phyloP scores from a whole-genome alignment of 1,284 basidiomycete genomes.

The Testicularia cyperi region DNA sequence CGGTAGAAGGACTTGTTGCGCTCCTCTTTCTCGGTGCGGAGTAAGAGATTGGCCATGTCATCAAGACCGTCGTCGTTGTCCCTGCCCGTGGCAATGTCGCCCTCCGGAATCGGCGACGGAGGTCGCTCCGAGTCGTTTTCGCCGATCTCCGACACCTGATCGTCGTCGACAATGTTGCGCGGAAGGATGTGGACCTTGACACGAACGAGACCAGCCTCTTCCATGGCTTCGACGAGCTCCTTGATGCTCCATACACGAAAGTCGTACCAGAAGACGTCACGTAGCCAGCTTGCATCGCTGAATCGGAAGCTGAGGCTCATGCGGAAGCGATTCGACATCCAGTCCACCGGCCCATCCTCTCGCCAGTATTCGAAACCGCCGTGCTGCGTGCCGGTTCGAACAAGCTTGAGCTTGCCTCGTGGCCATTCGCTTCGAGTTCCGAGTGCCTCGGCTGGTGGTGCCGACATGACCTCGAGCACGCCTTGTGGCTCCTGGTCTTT shows the following conservation, averaged over 20 bases:
- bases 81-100: too few relatives aligned
- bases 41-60: constrained; percentile 21
- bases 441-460: constrained; percentile 2
- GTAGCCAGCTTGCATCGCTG: constrained; percentile 37
- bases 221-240: constrained; percentile 48
- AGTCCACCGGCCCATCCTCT: constrained; percentile 51
- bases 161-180: constrained; percentile 20
- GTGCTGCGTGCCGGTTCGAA: constrained; percentile 33
- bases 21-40: constrained; percentile 39
- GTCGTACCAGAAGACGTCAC: constrained; percentile 49
- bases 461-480: constrained; percentile 12
- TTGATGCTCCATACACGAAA: constrained; percentile 46
- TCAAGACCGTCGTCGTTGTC: constrained; percentile 10
- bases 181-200: constrained; percentile 41
- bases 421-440: constrained; percentile 47
- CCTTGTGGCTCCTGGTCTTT: constrained; percentile 2
- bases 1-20: constrained; percentile 30
- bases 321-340: constrained; percentile 46
- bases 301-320: constrained; percentile 53
- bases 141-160: neutral
- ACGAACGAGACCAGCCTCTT: constrained; percentile 44
- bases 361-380: constrained; percentile 54
- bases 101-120: neutral
- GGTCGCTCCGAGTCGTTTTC: neutral
- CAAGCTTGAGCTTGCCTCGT: constrained; percentile 43